These are phyloP conservation scores for Yamadazyma dushanensis DNA, from an alignment of 1,139 yeast genomes.

Conservation along the genomic window DNA sequence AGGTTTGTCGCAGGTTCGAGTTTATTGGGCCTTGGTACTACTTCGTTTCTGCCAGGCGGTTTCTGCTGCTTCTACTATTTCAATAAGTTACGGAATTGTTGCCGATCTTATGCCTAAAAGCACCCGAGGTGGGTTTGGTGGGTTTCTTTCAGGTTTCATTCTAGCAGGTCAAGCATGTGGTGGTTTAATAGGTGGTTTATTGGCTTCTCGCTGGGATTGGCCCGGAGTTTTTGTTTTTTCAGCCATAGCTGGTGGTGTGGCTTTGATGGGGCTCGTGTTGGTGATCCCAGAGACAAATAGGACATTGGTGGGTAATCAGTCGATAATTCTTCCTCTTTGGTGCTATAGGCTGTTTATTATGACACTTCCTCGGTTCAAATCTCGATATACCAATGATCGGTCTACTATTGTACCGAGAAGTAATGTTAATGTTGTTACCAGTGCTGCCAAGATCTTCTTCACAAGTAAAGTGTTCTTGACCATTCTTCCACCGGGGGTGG, in stretches of 20 bases:
- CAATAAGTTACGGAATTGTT: constrained; percentile 64
- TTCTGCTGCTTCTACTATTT: constrained; percentile 69
- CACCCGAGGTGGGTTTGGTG: constrained; percentile 66
- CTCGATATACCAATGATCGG: constrained; percentile 19
- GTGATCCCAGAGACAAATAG: constrained; percentile 73
- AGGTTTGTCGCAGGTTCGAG: constrained; percentile 25
- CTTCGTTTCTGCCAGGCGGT: constrained; percentile 65
- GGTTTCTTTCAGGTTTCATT: constrained; percentile 62
- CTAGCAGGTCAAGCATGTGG: constrained; percentile 76
- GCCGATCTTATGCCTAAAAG: constrained; percentile 64
- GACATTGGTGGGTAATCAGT: constrained; percentile 66
- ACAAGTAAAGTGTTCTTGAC: constrained; percentile 28
- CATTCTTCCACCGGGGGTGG: constrained; percentile 55
- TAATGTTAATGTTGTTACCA: constrained; percentile 35
- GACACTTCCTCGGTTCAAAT: constrained; percentile 17
- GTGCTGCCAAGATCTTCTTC: constrained; percentile 44
- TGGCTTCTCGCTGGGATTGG: constrained; percentile 66
- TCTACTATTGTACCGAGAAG: constrained; percentile 20
- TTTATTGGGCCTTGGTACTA: constrained; percentile 27
- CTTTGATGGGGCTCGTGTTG: constrained; percentile 35
- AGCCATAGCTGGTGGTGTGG: constrained; percentile 55
- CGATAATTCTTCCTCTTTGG: constrained; percentile 43
- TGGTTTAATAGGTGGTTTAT: constrained; percentile 69
- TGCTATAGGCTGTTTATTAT: constrained; percentile 47
- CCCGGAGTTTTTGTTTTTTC: constrained; percentile 75